phyloP scores from a whole-genome alignment of 495 filamentous ascomycete genomes.

The Penicillium bialowiezense region DNA sequence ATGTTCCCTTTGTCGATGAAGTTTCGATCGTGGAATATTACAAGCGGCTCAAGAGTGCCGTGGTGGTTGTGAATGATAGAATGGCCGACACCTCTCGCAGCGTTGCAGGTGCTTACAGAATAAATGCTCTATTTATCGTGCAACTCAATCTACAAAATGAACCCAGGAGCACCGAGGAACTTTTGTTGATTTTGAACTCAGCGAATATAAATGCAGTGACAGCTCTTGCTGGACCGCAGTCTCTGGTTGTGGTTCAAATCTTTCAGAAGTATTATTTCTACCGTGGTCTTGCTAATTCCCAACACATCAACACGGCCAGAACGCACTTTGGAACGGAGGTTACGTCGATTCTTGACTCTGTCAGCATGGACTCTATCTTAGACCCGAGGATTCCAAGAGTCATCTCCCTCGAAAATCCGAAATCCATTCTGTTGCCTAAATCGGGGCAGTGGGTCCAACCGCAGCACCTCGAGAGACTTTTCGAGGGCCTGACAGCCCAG shows the following conservation, averaged over 20 bases:
- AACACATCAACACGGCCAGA: not conserved
- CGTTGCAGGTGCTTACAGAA: constrained; percentile 17
- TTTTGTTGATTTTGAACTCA: not conserved
- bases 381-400: not conserved
- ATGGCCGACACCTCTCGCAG: constrained; percentile 28
- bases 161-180: not conserved
- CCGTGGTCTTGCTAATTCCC: not conserved
- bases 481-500: not conserved
- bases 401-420: not conserved
- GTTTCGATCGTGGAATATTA: not conserved
- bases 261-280: not conserved
- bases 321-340: not conserved
- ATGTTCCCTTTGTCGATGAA: not conserved
- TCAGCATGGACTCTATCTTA: not conserved
- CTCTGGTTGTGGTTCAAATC: not conserved
- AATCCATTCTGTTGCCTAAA: not conserved
- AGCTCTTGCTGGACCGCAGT: not conserved
- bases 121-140: constrained; percentile 25
- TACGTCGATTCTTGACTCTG: not conserved
- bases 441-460: not conserved
- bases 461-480: not conserved
- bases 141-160: constrained; percentile 4
- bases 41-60: constrained; percentile 2
- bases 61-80: constrained; percentile 21
- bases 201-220: not conserved